Percentiles rank a stretch among this genome's conserved stretches.
Conservation (phyloP, 148 eudicot genomes). For the Cornus suecica region DNA sequence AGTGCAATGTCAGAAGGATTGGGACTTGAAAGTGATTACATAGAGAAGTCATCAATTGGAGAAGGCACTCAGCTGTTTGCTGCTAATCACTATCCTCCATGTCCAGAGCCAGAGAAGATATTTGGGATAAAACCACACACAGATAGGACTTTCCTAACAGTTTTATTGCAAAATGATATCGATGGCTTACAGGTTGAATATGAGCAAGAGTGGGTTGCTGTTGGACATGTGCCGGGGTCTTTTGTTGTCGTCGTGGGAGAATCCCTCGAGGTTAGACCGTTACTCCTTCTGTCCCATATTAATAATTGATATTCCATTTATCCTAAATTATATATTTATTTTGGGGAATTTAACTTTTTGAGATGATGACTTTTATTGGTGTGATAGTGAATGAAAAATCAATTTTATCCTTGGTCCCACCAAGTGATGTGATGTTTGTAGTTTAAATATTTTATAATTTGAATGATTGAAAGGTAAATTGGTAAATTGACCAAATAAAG, state of each 20-base stretch:
- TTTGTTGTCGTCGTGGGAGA: constrained; percentile 21
- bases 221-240: constrained; percentile 15
- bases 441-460: too few species aligned
- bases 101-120: constrained; percentile 11
- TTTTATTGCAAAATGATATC: constrained; percentile 18
- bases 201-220: constrained; percentile 11
- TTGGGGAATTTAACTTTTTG: too few species aligned
- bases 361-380: too few species aligned
- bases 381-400: too few species aligned
- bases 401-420: too few species aligned
- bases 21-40: constrained; percentile 22
- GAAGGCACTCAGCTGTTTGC: constrained; percentile 14
- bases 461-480: too few species aligned
- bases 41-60: constrained; percentile 7
- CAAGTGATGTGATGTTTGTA: too few species aligned
- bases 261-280: constrained; percentile 17
- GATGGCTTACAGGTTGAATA: constrained; percentile 19
- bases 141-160: constrained; percentile 18
- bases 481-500: too few species aligned
- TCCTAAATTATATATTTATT: too few species aligned
- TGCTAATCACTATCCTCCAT: constrained; percentile 16
- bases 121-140: constrained; percentile 7
- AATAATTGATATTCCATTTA: too few species aligned
- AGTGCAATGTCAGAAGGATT: constrained; percentile 21
- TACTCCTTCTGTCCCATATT: too few species aligned